Evolutionary conservation across 768 basidiomycete genomes (phyloP), one percentile per base, ranked within the genome.

Genomic region (Cystobasidium ongulense): DNA sequence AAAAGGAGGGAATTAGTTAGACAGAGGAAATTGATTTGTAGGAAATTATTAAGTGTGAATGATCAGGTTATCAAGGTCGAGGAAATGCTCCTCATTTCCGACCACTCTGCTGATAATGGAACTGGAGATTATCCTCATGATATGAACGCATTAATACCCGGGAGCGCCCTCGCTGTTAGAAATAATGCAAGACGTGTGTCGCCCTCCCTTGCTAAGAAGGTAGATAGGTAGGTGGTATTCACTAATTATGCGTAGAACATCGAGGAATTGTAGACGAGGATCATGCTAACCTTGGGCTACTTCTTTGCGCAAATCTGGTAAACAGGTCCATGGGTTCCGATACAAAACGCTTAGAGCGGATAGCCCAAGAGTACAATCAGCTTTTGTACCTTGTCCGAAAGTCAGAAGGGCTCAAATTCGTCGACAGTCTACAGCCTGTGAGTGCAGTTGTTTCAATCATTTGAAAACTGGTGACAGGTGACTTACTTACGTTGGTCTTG

Each of bases 281-380:
- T n/a, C n/a, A n/a, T n/a, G n/a, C n/a, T n/a, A 13, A n/a, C 13
- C 43, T 46, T 13, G 43, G 43, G n/a, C 43, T 46, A n/a, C 43
- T 46, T 46, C 43, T 46, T 46, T n/a, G 43, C 13, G 29, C 25
- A 31, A 7, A 27, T 13, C 57, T 46, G 43, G 43, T 46, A 46
- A 27, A 18, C 61, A 77, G 75, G 73, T 61, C 76, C 63, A 23
- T 77, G 33, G 59, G 75, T 27, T 78, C 89, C 88, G 78, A 81
- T 84, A 43, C 86, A 84, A 78, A 75, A 86, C 85, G 10, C 87
- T 86, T 79, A 85, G 87, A 54, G 88, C 89, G 36, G 90, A 92
- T 94, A 33, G 91, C 93, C 17, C 84, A 87, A 10, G 96, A 97
- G 81, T 98, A 95, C 79, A 90, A 87, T 11, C 94, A 98, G 79